Evolutionary conservation across 108 stramenopile species (phyloP).

Genomic region (Cyclotella atomus): DNA sequence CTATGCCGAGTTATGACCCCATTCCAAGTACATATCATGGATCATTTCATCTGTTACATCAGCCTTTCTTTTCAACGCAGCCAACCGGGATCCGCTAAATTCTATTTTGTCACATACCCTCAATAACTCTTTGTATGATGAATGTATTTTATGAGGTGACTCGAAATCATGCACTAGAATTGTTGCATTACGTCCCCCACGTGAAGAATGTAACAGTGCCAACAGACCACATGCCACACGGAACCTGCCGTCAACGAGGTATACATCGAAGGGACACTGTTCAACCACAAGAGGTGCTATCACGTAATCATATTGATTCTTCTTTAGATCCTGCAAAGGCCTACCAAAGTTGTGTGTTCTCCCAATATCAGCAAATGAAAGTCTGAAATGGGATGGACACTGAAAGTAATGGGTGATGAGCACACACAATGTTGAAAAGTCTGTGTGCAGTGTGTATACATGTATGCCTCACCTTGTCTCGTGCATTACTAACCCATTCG

Average conservation of each 20-base stretch:
- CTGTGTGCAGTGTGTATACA: not conserved
- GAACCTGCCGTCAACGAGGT: constrained; percentile 22
- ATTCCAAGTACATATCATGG: constrained; percentile 17
- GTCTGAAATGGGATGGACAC: constrained; percentile 20
- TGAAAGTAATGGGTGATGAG: not conserved
- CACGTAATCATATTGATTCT: constrained; percentile 7
- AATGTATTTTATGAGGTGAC: not conserved
- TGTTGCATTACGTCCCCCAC: not conserved
- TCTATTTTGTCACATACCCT: constrained; percentile 7
- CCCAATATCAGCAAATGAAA: constrained; percentile 28
- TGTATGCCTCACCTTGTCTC: constrained; percentile 7
- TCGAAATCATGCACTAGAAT: constrained; percentile 14
- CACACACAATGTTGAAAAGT: not conserved
- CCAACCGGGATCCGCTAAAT: constrained; percentile 4
- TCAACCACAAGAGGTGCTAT: constrained; percentile 18
- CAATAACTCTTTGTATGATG: not conserved
- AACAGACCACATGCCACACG: constrained; percentile 16
- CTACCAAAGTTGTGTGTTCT: constrained; percentile 2
- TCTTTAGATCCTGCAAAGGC: not conserved
- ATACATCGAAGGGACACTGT: constrained; percentile 24
- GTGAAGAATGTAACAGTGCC: constrained; percentile 13
- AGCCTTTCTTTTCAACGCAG: constrained; percentile 11
- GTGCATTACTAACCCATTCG: constrained; percentile 10
- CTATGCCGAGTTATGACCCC: constrained; percentile 1
- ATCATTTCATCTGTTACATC: constrained; percentile 28